Evolutionary conservation across 1,139 yeast genomes (phyloP), one percentile per base, ranked within the genome.

Genomic region (Zygoascus hellenicus): DNA sequence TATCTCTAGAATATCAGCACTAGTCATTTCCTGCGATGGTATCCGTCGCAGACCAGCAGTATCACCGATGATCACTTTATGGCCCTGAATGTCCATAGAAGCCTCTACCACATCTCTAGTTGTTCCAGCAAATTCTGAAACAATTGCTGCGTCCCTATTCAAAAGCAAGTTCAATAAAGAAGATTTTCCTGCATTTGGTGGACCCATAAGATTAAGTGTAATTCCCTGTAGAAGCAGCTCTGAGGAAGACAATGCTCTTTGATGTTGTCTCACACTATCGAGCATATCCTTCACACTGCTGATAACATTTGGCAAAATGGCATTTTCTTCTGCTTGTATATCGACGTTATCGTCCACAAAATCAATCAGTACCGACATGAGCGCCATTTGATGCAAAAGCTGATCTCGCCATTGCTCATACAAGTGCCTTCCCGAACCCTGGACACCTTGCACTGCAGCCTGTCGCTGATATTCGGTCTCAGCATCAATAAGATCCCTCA

Each of bases 141-240:
- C 98, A 36, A 92, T 89, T 0, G 97, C 95, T 10, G 90, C 87
- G 35, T 90, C 95, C 43, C 85, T 78, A 51, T 82, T 76, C 0
- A 92, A 88, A 11, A 92, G 66, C 10, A 68, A 60, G 58, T 94
- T 92, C 43, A 92, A 66, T 11, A 92, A 67, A 0, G 96, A 86
- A 1, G 97, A 89, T 62, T 92, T 92, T 0, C 99, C 99, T 0
- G 96, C 97, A 64, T 92, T 92, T 1, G 98, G 97, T 3, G 96
- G 95, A 0, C 98, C 99, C 16, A 90, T 57, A 16, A 92, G 68
- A 0, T 83, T 80, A 37, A 90, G 61, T 51, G 78, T 79, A 38
- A 92, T 79, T 1, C 99, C 99, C 22, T 76, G 72, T 42, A 83
- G 64, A 15, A 92, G 66, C 1, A 90, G 68, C 54, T 81, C 85